A percentile compares a stretch with the other conserved stretches of the same genome.
Conservation (phyloP, 2,329 filamentous ascomycete genomes). For the Fusarium multiceps region DNA sequence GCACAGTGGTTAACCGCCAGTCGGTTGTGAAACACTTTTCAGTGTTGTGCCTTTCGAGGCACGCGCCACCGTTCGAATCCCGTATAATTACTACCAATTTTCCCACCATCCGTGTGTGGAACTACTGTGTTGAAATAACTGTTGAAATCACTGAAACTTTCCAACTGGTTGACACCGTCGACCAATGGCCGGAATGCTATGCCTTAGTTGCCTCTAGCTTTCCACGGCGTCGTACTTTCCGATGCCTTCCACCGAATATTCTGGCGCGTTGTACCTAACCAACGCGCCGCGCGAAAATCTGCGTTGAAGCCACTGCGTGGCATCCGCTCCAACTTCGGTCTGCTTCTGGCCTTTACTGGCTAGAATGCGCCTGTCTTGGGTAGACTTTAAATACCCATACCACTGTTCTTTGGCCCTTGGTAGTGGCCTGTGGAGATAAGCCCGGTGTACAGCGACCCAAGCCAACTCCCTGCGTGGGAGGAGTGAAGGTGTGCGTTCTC, state of each 20-base stretch:
- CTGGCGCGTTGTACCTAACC: background rate
- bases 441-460: background rate
- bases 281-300: background rate
- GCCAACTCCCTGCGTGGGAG: background rate
- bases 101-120: background rate
- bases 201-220: background rate
- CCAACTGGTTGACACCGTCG: no score
- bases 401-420: background rate
- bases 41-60: background rate
- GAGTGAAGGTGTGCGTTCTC: conserved; percentile 9
- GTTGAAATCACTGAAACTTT: no score
- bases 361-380: background rate
- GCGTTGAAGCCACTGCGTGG: background rate
- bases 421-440: conserved; percentile 28
- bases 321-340: background rate
- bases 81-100: conserved; percentile 28
- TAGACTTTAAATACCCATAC: background rate
- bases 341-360: no score
- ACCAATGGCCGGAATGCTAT: background rate
- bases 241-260: background rate
- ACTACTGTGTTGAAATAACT: no score
- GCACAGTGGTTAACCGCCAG: background rate
- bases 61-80: conserved; percentile 21
- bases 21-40: background rate
- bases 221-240: background rate